These are phyloP conservation scores for Wickerhamiella brachini DNA, from an alignment of 805 yeast species.

Conservation along the genomic window DNA sequence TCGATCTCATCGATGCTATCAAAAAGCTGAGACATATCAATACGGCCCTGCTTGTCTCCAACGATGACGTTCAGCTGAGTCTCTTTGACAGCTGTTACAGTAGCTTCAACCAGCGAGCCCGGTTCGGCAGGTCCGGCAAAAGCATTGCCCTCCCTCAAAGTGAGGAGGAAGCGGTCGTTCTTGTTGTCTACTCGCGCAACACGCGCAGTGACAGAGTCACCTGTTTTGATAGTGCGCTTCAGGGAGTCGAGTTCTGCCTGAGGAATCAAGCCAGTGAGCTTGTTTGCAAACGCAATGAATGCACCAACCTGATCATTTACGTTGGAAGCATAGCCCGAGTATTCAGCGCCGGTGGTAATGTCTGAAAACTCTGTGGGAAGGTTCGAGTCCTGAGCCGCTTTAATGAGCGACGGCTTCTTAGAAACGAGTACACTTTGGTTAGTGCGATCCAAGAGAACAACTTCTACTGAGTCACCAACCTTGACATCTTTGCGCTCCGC, in stretches of 20 bases:
- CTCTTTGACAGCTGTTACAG: slow-evolving; percentile 47
- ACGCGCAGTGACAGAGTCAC: slow-evolving; percentile 59
- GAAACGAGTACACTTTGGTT: slow-evolving; percentile 49
- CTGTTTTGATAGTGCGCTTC: slow-evolving; percentile 31
- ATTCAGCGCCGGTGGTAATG: slow-evolving; percentile 33
- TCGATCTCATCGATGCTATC: slow-evolving; percentile 39
- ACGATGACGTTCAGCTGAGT: slow-evolving; percentile 63
- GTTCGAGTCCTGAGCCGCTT: slow-evolving; percentile 38
- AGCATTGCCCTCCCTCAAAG: slow-evolving; percentile 30
- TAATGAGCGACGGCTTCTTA: slow-evolving; percentile 51
- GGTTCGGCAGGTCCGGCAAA: slow-evolving; percentile 18
- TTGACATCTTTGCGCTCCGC: slow-evolving; percentile 55
- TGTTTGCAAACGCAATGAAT: slow-evolving; percentile 69
- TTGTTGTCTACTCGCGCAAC: slow-evolving; percentile 57
- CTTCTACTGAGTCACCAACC: slow-evolving; percentile 47
- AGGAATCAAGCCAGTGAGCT: slow-evolving; percentile 69
- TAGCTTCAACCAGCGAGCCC: slow-evolving; percentile 38
- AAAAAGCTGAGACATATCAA: slow-evolving; percentile 62
- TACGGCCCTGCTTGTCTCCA: slow-evolving; percentile 71
- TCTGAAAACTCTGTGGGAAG: slow-evolving; percentile 54
- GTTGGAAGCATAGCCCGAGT: slow-evolving; percentile 67
- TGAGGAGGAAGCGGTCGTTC: slow-evolving; percentile 54
- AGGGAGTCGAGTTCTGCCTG: slow-evolving; percentile 35
- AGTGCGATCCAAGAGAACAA: slow-evolving; percentile 50
- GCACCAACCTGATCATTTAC: slow-evolving; percentile 60